Evolutionary conservation across 2,329 filamentous ascomycete genomes (phyloP).

Genomic region (Neoascochyta sp.): DNA sequence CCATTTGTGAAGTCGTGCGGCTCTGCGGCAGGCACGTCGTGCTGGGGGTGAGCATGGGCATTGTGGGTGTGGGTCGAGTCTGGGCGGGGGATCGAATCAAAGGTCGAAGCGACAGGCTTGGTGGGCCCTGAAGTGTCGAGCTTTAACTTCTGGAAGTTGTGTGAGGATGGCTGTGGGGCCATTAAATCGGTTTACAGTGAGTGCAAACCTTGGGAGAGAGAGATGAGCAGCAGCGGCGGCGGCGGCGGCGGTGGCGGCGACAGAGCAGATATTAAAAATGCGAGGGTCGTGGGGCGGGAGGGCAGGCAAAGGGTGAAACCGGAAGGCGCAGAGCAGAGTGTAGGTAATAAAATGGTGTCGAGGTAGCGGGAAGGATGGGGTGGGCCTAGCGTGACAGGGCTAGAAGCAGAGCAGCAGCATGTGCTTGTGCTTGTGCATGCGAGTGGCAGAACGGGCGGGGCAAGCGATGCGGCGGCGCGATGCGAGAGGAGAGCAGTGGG

Average conservation of each 20-base stretch:
- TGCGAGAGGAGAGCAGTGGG: no score
- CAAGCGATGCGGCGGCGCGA: no score
- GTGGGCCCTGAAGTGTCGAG: constrained; percentile 36
- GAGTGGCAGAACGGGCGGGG: no score
- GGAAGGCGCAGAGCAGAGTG: constrained; percentile 23
- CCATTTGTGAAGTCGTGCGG: constrained; percentile 16
- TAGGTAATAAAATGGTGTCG: constrained; percentile 19
- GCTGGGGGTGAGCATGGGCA: constrained; percentile 19
- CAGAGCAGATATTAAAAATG: constrained; percentile 24
- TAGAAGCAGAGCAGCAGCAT: no score
- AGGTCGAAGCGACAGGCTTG: constrained; percentile 37
- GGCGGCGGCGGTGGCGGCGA: no score
- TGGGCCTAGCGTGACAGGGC: constrained; percentile 5
- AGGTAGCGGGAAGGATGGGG: constrained; percentile 13
- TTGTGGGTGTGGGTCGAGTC: constrained; percentile 24
- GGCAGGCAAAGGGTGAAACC: constrained; percentile 22
- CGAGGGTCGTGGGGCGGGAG: constrained; percentile 26
- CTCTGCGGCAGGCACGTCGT: constrained; percentile 19
- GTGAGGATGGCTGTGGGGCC: constrained; percentile 40
- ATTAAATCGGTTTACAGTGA: constrained; percentile 36
- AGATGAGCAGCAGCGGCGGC: constrained; percentile 9
- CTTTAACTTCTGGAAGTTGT: constrained; percentile 43
- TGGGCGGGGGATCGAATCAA: constrained; percentile 34
- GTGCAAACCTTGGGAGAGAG: constrained; percentile 28
- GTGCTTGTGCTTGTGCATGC: no score